phyloP scores from a whole-genome alignment of 2,329 filamentous ascomycete genomes.

The Phaeosphaeria sp. region DNA sequence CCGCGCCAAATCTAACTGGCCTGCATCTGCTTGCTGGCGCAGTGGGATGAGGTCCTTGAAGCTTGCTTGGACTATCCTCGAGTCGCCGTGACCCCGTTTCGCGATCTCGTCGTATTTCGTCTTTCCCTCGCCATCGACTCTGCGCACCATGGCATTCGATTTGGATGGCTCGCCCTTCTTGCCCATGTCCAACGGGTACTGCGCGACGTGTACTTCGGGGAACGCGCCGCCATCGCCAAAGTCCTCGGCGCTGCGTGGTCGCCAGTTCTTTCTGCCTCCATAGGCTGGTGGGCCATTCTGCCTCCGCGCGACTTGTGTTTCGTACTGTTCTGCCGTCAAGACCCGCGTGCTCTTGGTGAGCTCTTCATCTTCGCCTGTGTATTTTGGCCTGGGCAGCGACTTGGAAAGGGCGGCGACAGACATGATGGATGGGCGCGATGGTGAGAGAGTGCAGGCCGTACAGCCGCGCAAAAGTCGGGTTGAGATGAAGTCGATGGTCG shows the following conservation, averaged over 20 bases:
- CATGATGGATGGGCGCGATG: conserved; percentile 24
- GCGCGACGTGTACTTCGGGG: conserved; percentile 89
- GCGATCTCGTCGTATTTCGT: conserved; percentile 97
- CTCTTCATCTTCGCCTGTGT: conserved; percentile 88
- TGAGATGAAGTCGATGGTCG: neutral
- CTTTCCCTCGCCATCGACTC: conserved; percentile 89
- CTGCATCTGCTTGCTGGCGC: conserved; percentile 88
- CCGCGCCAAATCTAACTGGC: conserved; percentile 84
- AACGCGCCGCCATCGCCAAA: conserved; percentile 97
- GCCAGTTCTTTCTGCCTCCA: conserved; percentile 86
- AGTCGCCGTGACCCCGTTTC: conserved; percentile 82
- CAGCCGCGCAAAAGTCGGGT: conserved; percentile 1
- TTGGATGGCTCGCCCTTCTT: conserved; percentile 65
- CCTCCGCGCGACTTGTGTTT: conserved; percentile 77
- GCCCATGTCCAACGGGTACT: conserved; percentile 96
- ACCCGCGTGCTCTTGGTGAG: conserved; percentile 81
- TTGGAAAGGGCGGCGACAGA: conserved; percentile 70
- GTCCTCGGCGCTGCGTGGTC: conserved; percentile 85
- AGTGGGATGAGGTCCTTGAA: conserved; percentile 98
- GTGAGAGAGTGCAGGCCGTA: conserved; percentile 8
- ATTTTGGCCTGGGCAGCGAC: conserved; percentile 87
- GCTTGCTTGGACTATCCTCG: conserved; percentile 86
- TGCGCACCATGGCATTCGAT: conserved; percentile 89
- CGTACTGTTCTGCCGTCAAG: conserved; percentile 77
- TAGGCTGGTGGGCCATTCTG: conserved; percentile 86